A percentile compares a stretch with the other conserved stretches of the same genome.
Conservation (phyloP, 2,329 filamentous ascomycete species). For the Paecilomyces sp. region DNA sequence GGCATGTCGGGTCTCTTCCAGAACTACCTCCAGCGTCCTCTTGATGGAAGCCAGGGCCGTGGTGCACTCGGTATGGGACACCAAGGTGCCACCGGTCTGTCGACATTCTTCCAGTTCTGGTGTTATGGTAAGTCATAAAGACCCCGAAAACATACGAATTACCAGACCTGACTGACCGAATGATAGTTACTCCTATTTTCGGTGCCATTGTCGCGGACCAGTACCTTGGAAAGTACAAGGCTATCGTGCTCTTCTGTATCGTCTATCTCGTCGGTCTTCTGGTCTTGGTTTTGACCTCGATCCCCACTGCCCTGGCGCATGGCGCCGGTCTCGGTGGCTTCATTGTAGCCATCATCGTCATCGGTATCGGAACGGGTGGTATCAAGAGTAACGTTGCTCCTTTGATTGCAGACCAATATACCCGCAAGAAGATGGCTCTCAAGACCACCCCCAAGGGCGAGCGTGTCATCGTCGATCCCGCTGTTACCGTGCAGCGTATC, state of each 20-base stretch:
- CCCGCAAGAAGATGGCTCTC: conserved; percentile 47
- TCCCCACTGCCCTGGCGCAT: conserved; percentile 44
- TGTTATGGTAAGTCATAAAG: conserved; percentile 36
- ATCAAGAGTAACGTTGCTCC: conserved; percentile 61
- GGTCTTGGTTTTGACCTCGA: conserved; percentile 49
- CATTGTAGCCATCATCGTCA: conserved; percentile 51
- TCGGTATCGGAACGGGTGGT: conserved; percentile 60
- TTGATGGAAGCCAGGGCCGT: conserved; percentile 30
- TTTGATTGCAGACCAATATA: conserved; percentile 60
- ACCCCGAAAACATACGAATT: not conserved
- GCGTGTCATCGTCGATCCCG: conserved; percentile 59
- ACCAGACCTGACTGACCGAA: not conserved
- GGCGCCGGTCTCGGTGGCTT: conserved; percentile 50
- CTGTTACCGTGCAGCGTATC: conserved; percentile 59
- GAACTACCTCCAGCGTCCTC: conserved; percentile 45
- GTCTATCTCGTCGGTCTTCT: conserved; percentile 54
- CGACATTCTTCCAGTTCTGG: conserved; percentile 51
- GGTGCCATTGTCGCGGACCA: conserved; percentile 55
- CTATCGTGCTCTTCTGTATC: conserved; percentile 49
- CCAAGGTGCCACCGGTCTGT: conserved; percentile 42
- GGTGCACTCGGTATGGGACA: conserved; percentile 39
- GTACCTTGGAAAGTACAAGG: conserved; percentile 55
- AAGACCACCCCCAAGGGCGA: conserved; percentile 39
- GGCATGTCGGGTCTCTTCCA: conserved; percentile 49
- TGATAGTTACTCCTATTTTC: conserved; percentile 47